phyloP scores from a whole-genome alignment of 768 basidiomycete species.

The Scleroderma citrinum region DNA sequence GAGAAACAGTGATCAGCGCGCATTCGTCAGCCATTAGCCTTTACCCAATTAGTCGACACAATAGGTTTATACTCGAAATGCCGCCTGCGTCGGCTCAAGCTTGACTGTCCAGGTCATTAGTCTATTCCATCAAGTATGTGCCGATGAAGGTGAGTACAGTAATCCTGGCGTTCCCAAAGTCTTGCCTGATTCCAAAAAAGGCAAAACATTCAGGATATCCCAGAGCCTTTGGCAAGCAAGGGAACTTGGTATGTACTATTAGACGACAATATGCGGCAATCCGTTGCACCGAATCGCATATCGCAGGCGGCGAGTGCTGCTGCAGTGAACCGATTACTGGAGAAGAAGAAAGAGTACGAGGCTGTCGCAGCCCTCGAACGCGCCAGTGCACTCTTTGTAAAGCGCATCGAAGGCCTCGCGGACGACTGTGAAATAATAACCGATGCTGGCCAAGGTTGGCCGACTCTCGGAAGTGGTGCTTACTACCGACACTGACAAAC shows the following conservation, averaged over 20 bases:
- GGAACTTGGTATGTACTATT: background rate
- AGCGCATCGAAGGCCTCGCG: slow-evolving; percentile 61
- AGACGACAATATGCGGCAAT: slow-evolving; percentile 43
- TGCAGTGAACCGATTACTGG: slow-evolving; percentile 49
- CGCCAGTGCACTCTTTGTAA: slow-evolving; percentile 55
- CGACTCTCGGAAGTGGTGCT: background rate
- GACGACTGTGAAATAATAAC: slow-evolving; percentile 77
- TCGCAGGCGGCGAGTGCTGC: slow-evolving; percentile 41
- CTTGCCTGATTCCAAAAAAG: too few species aligned
- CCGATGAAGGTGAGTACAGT: too few species aligned
- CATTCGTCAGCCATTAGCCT: too few species aligned
- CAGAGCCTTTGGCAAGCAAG: too few species aligned
- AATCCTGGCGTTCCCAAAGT: too few species aligned
- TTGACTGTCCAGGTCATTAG: too few species aligned
- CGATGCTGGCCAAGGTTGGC: slow-evolving; percentile 61
- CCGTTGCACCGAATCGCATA: slow-evolving; percentile 43
- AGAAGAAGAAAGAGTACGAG: slow-evolving; percentile 80
- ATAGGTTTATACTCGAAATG: too few species aligned
- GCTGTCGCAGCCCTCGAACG: slow-evolving; percentile 68
- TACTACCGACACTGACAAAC: background rate
- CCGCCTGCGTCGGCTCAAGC: too few species aligned
- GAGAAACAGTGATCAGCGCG: too few species aligned
- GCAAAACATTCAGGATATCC: too few species aligned
- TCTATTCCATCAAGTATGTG: too few species aligned
- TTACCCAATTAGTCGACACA: too few species aligned